These are phyloP conservation scores for Haematococcus lacustris DNA, from an alignment of 139 green algal species.

Conservation along the genomic window DNA sequence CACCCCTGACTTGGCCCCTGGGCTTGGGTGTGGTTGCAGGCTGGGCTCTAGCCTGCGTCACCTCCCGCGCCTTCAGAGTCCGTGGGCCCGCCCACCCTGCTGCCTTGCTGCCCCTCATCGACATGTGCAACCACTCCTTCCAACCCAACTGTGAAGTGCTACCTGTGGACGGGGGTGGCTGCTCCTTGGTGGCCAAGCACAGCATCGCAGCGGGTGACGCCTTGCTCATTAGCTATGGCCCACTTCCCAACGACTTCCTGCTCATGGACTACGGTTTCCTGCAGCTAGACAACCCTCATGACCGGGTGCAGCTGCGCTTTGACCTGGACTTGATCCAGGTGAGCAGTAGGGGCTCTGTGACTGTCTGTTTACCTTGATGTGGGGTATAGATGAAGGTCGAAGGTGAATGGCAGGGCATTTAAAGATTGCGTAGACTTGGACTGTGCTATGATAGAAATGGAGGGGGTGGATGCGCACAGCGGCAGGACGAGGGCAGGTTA, in stretches of 20 bases:
- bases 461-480: not conserved
- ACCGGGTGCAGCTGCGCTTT: constrained; percentile 72
- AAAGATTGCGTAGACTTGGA: no score
- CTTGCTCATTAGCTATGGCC: constrained; percentile 72
- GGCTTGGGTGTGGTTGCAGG: constrained; percentile 15
- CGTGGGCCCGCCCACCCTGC: constrained; percentile 50
- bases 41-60: constrained; percentile 69
- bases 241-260: constrained; percentile 79
- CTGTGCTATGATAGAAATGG: no score
- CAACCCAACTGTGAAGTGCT: constrained; percentile 49
- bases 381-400: not conserved
- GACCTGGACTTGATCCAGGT: constrained; percentile 54
- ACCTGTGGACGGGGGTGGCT: constrained; percentile 7
- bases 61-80: constrained; percentile 64
- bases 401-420: not conserved
- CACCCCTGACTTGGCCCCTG: not conserved
- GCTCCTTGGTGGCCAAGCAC: not conserved
- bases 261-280: constrained; percentile 91
- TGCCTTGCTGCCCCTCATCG: constrained; percentile 70
- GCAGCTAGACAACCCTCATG: constrained; percentile 59
- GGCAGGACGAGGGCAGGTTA: not conserved
- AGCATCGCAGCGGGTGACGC: constrained; percentile 37
- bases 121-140: constrained; percentile 77
- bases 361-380: not conserved
- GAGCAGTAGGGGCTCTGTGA: not conserved